Evolutionary conservation across 2,329 filamentous ascomycete species (phyloP), one percentile per base, ranked within the genome.

Genomic region (Pseudocercospora pini-densiflorae): DNA sequence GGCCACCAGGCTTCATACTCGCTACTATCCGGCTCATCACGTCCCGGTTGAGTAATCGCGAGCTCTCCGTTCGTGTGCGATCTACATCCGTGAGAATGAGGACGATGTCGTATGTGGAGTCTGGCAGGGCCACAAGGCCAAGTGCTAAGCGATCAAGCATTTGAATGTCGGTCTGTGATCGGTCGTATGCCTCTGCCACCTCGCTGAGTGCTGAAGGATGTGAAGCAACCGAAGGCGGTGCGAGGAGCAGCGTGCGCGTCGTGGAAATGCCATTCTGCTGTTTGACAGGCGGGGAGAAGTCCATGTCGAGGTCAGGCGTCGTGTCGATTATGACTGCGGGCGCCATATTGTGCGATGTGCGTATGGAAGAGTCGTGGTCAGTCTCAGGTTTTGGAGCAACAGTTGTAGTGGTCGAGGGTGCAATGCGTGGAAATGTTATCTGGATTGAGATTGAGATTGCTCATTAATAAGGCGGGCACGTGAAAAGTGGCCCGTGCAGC

Each of bases 131-230:
- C 64, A 95, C 92, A 43, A 97, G 85, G 68, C 93, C 93, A 40
- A 92, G 87, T 1, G 92, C 89, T 47, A 99, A 87, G 60, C 95
- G 92, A 82, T 99, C 95, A 68, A 99, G 91, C 95, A 99, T 99
- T 80, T 98, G 95, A 61, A 99, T 85, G 77, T 99, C 95, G 68
- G 93, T 94, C 54, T 86, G 84, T 70, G 86, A 82, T 76, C 93
- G 90, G 79, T 95, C 89, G 82, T 92, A 89, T 64, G 88, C 83
- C 66, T 88, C 84, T 75, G 97, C 87, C 68, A 95, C 84, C 71
- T 84, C 82, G 70, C 88, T 87, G 71, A 98, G 86, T 74, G 89
- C 89, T 72, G 92, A 90, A 72, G 94, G 92, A 80, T 97, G 91
- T 63, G 92, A 88, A 72, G 95, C 90, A 74, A 98, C 87, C 24